Conservation (phyloP, 345 rosid species). For the Melaleuca quinquenervia region DNA sequence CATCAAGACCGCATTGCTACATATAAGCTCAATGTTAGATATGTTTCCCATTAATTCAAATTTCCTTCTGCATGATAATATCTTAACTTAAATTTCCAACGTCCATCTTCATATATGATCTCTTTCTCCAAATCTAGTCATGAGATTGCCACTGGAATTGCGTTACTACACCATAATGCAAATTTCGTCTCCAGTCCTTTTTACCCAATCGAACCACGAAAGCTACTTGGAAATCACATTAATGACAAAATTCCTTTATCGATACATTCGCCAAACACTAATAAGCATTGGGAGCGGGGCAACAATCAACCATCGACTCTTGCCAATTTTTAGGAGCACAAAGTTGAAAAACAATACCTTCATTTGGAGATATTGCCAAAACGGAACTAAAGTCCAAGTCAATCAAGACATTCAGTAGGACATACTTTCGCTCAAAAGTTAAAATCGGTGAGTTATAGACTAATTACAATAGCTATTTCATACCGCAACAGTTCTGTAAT, state of each 20-base stretch:
- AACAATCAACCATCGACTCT: neutral
- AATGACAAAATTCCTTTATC: neutral
- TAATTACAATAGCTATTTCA: neutral
- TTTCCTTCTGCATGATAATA: neutral
- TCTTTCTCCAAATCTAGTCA: neutral
- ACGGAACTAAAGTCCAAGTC: neutral
- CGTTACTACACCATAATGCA: neutral
- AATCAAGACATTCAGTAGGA: neutral
- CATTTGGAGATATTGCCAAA: neutral
- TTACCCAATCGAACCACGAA: neutral
- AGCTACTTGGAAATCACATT: neutral
- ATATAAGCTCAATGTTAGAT: neutral
- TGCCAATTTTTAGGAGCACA: neutral
- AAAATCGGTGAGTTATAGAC: neutral
- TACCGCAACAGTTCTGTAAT: neutral
- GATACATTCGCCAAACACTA: neutral
- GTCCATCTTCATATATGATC: neutral
- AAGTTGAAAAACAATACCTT: neutral
- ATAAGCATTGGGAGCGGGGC: neutral
- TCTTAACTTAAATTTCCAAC: neutral
- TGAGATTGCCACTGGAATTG: neutral
- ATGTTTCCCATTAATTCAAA: rapidly evolving
- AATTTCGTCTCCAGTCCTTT: neutral
- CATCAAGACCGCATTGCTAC: neutral
- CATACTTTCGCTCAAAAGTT: neutral